Evolutionary conservation across 768 basidiomycete genomes (phyloP).

Genomic region (Boletus rufocinnamomeus): DNA sequence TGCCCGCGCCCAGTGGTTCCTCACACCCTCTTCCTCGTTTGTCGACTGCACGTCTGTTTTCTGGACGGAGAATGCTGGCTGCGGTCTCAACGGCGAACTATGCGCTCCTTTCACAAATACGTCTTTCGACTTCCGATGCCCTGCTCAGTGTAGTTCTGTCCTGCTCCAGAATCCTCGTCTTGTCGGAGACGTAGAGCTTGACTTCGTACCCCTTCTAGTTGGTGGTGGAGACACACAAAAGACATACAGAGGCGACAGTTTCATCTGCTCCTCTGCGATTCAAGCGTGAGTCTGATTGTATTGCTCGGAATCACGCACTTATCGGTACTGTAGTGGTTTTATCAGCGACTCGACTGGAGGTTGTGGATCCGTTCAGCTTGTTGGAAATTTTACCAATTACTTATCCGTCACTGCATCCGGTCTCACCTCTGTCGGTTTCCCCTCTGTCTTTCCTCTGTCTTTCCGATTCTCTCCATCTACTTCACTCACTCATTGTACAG

Average conservation of each 20-base stretch:
- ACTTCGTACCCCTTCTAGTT: constrained; percentile 73
- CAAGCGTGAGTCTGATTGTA: constrained; percentile 60
- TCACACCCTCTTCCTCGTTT: constrained; percentile 63
- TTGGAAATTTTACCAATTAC: constrained; percentile 75
- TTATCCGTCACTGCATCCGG: constrained; percentile 59
- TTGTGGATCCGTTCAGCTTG: constrained; percentile 68
- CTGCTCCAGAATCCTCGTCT: constrained; percentile 73
- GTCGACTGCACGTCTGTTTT: constrained; percentile 69
- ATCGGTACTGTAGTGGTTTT: constrained; percentile 51
- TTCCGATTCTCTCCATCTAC: constrained; percentile 55
- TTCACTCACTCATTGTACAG: constrained; percentile 62
- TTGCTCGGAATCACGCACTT: constrained; percentile 7
- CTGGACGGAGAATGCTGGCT: constrained; percentile 68
- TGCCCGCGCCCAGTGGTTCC: constrained; percentile 68
- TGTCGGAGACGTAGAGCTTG: constrained; percentile 64
- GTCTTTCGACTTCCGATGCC: constrained; percentile 78
- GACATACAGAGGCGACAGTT: constrained; percentile 84
- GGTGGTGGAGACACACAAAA: constrained; percentile 75
- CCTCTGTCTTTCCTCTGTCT: constrained; percentile 71
- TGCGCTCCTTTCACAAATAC: constrained; percentile 67
- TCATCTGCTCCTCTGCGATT: constrained; percentile 81
- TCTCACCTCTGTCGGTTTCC: constrained; percentile 72
- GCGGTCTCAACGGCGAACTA: constrained; percentile 66
- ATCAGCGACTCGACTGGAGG: constrained; percentile 68
- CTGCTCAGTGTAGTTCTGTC: constrained; percentile 64